Conservation (phyloP, 106 monocot species). For the Allium fistulosum region DNA sequence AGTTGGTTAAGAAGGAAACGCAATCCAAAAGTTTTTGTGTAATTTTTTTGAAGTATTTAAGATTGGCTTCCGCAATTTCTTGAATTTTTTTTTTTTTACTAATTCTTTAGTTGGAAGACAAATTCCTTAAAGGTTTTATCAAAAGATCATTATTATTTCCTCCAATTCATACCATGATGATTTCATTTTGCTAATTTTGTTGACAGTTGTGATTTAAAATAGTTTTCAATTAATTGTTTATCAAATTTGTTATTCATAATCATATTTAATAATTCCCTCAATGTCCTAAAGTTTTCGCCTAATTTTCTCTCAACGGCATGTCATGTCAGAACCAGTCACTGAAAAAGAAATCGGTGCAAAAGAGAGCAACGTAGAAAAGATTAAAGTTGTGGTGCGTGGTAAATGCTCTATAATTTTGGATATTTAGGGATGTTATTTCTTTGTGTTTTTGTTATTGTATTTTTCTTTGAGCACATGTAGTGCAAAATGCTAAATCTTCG, state of each 20-base stretch:
- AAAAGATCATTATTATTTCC: neutral
- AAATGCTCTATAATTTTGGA: neutral
- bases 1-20: too few relatives aligned
- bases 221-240: neutral
- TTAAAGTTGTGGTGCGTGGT: slow-evolving; percentile 87
- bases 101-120: too few relatives aligned
- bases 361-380: slow-evolving; percentile 77
- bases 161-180: neutral
- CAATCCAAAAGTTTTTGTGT: too few relatives aligned
- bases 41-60: too few relatives aligned
- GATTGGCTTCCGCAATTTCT: too few relatives aligned
- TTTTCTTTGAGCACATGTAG: too few relatives aligned
- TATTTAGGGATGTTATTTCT: neutral
- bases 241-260: neutral
- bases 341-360: slow-evolving; percentile 45
- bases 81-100: too few relatives aligned
- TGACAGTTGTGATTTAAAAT: neutral
- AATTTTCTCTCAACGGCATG: slow-evolving; percentile 42
- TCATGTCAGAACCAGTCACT: slow-evolving; percentile 36
- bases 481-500: neutral
- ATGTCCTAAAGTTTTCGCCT: neutral
- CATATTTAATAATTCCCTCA: slow-evolving; percentile 5
- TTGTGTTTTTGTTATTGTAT: neutral
- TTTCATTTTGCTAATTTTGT: neutral
- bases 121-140: neutral